phyloP scores from a whole-genome alignment of 768 basidiomycete species.

The Punctularia strigosozonata region DNA sequence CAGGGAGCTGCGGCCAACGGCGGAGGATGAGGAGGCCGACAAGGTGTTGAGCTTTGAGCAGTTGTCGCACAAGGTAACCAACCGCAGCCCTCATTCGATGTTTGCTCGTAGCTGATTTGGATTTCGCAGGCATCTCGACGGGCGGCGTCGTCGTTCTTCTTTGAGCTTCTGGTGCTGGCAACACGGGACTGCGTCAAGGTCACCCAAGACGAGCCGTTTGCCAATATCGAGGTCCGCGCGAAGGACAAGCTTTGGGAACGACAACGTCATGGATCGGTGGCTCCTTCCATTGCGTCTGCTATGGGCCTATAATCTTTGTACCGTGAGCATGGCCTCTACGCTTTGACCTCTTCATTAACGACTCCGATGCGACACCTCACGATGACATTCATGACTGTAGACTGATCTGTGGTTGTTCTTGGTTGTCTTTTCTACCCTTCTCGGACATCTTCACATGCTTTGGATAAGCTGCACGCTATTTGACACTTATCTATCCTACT shows the following conservation, averaged over 20 bases:
- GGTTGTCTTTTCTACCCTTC: no score
- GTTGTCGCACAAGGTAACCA: slow-evolving; percentile 63
- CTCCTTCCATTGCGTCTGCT: slow-evolving; percentile 34
- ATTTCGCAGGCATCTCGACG: slow-evolving; percentile 68
- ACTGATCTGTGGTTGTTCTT: no score
- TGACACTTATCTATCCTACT: no score
- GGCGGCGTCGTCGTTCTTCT: slow-evolving; percentile 94
- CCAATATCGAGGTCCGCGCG: slow-evolving; percentile 73
- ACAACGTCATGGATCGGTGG: slow-evolving; percentile 31
- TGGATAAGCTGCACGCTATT: no score
- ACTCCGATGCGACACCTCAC: no score
- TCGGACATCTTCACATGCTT: no score
- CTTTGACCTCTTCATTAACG: no score
- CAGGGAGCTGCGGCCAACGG: slow-evolving; percentile 49
- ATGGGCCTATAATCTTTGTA: slow-evolving; percentile 22
- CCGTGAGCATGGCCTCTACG: no score
- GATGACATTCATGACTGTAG: no score
- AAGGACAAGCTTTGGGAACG: slow-evolving; percentile 84
- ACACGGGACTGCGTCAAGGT: slow-evolving; percentile 87
- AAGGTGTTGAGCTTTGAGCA: slow-evolving; percentile 67
- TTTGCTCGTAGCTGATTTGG: slow-evolving; percentile 3
- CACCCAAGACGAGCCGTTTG: slow-evolving; percentile 61
- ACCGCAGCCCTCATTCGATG: neutral
- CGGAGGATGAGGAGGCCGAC: slow-evolving; percentile 33
- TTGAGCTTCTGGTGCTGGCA: slow-evolving; percentile 88